phyloP scores from a whole-genome alignment of 768 basidiomycete species.

The Naganishia vaughanmartiniae region DNA sequence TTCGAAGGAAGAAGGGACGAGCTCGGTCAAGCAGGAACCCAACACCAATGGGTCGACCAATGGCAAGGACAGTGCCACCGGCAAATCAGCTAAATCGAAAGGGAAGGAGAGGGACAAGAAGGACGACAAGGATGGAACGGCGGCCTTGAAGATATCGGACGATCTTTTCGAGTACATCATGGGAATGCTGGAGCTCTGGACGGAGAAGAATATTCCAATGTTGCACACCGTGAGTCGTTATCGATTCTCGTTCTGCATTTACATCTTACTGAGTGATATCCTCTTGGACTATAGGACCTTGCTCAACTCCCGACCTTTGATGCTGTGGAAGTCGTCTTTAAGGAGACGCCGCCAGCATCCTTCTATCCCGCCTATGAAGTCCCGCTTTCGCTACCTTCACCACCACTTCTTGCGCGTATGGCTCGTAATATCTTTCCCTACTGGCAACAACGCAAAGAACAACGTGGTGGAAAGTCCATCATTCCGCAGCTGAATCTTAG shows the following conservation, averaged over 20 bases:
- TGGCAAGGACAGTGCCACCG: constrained; percentile 53
- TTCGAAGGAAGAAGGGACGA: constrained; percentile 65
- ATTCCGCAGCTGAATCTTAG: constrained; percentile 85
- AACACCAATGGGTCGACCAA: constrained; percentile 12
- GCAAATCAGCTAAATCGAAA: constrained; percentile 62
- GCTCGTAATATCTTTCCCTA: constrained; percentile 77
- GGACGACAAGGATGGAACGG: constrained; percentile 56
- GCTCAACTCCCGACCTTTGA: constrained; percentile 53
- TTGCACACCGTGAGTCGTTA: constrained; percentile 70
- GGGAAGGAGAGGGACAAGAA: constrained; percentile 83
- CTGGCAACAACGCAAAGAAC: constrained; percentile 80
- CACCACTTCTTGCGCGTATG: constrained; percentile 64
- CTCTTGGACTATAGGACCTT: constrained; percentile 46
- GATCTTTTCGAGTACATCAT: constrained; percentile 94
- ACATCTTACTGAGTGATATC: constrained; percentile 4
- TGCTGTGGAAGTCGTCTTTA: constrained; percentile 62
- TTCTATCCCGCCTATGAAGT: constrained; percentile 68
- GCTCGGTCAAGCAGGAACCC: constrained; percentile 49
- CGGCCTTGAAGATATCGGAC: constrained; percentile 66
- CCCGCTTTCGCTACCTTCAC: constrained; percentile 68
- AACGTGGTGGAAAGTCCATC: constrained; percentile 76
- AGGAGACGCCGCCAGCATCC: constrained; percentile 60
- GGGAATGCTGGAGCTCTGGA: constrained; percentile 87
- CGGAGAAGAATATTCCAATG: constrained; percentile 83
- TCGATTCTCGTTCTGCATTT: not conserved